phyloP scores from a whole-genome alignment of 345 rosid species.

The Limnanthes douglasii region DNA sequence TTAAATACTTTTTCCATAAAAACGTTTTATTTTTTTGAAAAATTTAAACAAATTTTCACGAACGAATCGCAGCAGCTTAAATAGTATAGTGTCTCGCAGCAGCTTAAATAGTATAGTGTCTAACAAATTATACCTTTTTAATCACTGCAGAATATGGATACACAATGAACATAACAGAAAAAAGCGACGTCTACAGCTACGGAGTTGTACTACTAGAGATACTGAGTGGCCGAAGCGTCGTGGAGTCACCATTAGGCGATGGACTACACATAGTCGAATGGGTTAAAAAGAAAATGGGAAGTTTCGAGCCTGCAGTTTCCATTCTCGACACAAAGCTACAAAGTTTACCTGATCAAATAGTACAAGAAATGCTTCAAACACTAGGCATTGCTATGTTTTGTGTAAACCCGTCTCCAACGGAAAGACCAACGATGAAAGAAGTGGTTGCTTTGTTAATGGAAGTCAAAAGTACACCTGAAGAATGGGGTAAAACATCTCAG shows the following conservation, averaged over 20 bases:
- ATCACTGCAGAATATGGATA: slow-evolving; percentile 73
- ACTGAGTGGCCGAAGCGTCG: slow-evolving; percentile 71
- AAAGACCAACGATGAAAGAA: slow-evolving; percentile 92
- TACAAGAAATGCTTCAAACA: slow-evolving; percentile 94
- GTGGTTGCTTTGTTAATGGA: slow-evolving; percentile 82
- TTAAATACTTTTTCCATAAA: no score
- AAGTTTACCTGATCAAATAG: slow-evolving; percentile 75
- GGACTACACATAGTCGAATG: slow-evolving; percentile 90
- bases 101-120: no score
- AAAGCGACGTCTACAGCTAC: slow-evolving; percentile 89
- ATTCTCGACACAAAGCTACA: slow-evolving; percentile 72
- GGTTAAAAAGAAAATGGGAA: slow-evolving; percentile 97
- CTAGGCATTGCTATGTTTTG: slow-evolving; percentile 92
- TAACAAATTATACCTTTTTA: background rate
- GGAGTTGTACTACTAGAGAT: slow-evolving; percentile 90
- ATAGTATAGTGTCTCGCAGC: no score
- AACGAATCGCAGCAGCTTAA: no score
- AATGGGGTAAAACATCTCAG: slow-evolving; percentile 84
- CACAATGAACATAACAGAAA: slow-evolving; percentile 90
- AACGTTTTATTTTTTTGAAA: no score
- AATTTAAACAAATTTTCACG: no score
- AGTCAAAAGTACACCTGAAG: slow-evolving; percentile 82
- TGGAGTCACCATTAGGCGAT: slow-evolving; percentile 50
- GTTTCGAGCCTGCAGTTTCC: slow-evolving; percentile 66
- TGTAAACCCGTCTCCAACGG: slow-evolving; percentile 74